These are phyloP conservation scores for Bisporella sp. DNA, from an alignment of 2,329 filamentous ascomycete species.

Conservation along the genomic window DNA sequence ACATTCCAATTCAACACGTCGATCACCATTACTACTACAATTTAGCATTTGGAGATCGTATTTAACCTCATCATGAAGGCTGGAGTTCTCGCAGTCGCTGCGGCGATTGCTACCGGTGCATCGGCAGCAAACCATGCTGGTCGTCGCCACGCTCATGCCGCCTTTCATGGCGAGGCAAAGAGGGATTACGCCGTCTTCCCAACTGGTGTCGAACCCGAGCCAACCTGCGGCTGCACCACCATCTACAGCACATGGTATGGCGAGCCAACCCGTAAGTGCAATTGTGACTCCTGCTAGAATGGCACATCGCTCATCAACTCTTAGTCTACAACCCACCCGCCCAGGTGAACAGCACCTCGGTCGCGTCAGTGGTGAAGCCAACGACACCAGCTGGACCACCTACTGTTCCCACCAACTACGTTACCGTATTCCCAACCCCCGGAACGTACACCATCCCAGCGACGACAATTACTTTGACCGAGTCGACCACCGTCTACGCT, in stretches of 20 bases:
- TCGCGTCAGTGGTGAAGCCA: not conserved
- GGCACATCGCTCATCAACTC: not conserved
- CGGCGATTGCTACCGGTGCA: conserved; percentile 49
- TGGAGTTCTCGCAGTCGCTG: conserved; percentile 56
- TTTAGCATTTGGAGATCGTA: conserved; percentile 13
- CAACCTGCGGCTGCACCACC: conserved; percentile 64
- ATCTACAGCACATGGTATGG: conserved; percentile 67
- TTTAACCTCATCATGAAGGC: conserved; percentile 62
- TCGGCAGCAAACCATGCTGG: conserved; percentile 39
- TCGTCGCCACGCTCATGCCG: conserved; percentile 56
- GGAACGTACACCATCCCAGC: conserved; percentile 72
- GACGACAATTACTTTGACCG: conserved; percentile 60
- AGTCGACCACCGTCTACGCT: conserved; percentile 60
- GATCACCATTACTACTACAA: conserved; percentile 9
- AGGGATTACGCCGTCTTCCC: conserved; percentile 23
- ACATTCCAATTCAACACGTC: not conserved
- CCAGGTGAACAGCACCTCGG: not conserved
- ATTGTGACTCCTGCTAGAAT: not conserved
- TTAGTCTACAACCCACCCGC: conserved; percentile 20
- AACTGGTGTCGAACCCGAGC: conserved; percentile 24
- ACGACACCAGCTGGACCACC: conserved; percentile 6
- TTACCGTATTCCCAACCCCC: conserved; percentile 52
- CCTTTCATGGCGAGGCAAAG: conserved; percentile 44
- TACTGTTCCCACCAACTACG: conserved; percentile 39
- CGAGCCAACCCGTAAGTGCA: conserved; percentile 52